A percentile compares a stretch with the other conserved stretches of the same genome.
phyloP scores from a whole-genome alignment of 202 grass and related monocot genomes.

The Thinopyrum obtusiflorum region DNA sequence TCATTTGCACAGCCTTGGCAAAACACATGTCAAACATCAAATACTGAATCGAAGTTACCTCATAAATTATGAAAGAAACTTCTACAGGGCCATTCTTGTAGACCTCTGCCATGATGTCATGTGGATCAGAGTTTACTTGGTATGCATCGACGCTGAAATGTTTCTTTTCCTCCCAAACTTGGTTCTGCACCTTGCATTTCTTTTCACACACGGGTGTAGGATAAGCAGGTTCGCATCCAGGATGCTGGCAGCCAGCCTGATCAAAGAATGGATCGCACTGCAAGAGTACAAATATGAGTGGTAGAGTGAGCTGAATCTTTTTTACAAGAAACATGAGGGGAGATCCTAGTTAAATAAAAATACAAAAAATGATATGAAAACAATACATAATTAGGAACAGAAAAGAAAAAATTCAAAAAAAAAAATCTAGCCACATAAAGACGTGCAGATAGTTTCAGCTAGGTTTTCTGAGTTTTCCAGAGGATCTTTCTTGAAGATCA shows the following conservation, averaged over 20 bases:
- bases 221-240: slow-evolving; percentile 81
- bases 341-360: background rate
- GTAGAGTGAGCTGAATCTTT: background rate
- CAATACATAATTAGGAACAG: too few relatives aligned
- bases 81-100: slow-evolving; percentile 83
- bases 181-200: slow-evolving; percentile 81
- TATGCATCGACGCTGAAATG: slow-evolving; percentile 79
- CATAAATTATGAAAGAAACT: slow-evolving; percentile 86
- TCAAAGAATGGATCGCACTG: slow-evolving; percentile 97
- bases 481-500: background rate
- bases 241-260: slow-evolving; percentile 69
- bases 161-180: slow-evolving; percentile 66
- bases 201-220: slow-evolving; percentile 70
- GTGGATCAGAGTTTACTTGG: slow-evolving; percentile 57
- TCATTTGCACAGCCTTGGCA: background rate
- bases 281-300: slow-evolving; percentile 7
- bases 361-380: too few relatives aligned
- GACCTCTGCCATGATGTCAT: slow-evolving; percentile 83
- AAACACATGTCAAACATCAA: background rate
- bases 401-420: too few relatives aligned
- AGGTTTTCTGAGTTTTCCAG: background rate
- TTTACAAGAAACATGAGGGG: background rate
- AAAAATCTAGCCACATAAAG: background rate
- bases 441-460: background rate
- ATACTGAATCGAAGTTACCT: slow-evolving; percentile 44